Percentiles rank a stretch among this genome's conserved stretches.
Conservation (phyloP, 208 protist genomes). For the Phytomonas francai region DNA sequence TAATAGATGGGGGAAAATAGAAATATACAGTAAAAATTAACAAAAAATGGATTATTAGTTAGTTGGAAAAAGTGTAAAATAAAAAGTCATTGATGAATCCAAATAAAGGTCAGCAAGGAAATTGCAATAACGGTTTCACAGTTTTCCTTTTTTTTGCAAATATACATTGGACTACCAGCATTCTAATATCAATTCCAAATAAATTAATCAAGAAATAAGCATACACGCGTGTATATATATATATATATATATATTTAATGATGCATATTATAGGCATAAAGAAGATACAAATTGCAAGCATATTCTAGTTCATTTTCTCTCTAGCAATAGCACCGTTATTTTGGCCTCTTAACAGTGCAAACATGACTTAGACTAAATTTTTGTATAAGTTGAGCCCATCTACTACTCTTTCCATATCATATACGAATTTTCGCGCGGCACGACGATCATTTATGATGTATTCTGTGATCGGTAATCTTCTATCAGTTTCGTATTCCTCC, state of each 20-base stretch:
- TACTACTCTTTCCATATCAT: neutral
- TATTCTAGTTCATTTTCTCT: neutral
- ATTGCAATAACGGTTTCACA: neutral
- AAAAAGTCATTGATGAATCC: neutral
- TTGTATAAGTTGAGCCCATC: neutral
- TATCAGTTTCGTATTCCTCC: neutral
- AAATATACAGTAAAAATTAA: constrained; percentile 3
- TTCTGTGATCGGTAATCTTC: neutral
- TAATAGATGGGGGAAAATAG: constrained; percentile 1
- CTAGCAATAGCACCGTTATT: neutral
- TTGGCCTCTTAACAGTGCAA: neutral
- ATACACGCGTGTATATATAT: neutral
- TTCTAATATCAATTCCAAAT: neutral
- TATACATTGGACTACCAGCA: neutral
- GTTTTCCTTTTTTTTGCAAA: neutral
- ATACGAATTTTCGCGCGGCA: neutral
- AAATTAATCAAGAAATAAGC: neutral
- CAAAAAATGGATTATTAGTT: neutral
- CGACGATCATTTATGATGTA: neutral
- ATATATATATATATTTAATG: neutral
- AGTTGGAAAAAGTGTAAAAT: neutral
- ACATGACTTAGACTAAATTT: neutral
- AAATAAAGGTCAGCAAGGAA: neutral
- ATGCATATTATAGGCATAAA: neutral
- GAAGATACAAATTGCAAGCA: neutral